These are phyloP conservation scores for Alloascoidea hylecoeti DNA, from an alignment of 805 yeast genomes.

Conservation along the genomic window DNA sequence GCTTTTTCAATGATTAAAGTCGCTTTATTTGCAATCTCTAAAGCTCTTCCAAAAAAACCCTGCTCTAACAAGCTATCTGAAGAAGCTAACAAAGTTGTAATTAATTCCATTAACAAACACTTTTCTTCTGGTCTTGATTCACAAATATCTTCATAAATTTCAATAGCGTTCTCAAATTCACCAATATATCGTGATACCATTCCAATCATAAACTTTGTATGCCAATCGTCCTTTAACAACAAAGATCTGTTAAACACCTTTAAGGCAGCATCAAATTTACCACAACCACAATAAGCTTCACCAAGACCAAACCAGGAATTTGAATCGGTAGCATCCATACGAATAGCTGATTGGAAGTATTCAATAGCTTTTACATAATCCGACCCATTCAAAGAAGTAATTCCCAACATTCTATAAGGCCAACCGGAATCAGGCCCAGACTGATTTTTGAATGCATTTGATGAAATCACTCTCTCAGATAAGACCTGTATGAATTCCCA, in stretches of 20 bases:
- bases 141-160: slow-evolving; percentile 27
- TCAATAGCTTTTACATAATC: slow-evolving; percentile 72
- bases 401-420: slow-evolving; percentile 86
- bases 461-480: slow-evolving; percentile 29
- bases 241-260: slow-evolving; percentile 67
- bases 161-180: slow-evolving; percentile 49
- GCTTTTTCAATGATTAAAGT: slow-evolving; percentile 27
- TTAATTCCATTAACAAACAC: slow-evolving; percentile 34
- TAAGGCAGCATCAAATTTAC: slow-evolving; percentile 73
- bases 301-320: slow-evolving; percentile 95
- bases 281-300: slow-evolving; percentile 81
- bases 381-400: slow-evolving; percentile 55
- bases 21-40: slow-evolving; percentile 29
- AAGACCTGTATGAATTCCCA: slow-evolving; percentile 80
- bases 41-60: slow-evolving; percentile 60
- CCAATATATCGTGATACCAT: slow-evolving; percentile 47
- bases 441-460: slow-evolving; percentile 10
- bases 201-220: slow-evolving; percentile 55
- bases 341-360: slow-evolving; percentile 75
- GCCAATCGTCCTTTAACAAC: slow-evolving; percentile 40
- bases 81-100: slow-evolving; percentile 41
- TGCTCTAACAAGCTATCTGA: slow-evolving; percentile 34
- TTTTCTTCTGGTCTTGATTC: slow-evolving; percentile 30
- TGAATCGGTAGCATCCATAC: slow-evolving; percentile 50
- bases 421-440: slow-evolving; percentile 26